Conservation (phyloP, 768 basidiomycete genomes). For the Lyophyllum shimeji region DNA sequence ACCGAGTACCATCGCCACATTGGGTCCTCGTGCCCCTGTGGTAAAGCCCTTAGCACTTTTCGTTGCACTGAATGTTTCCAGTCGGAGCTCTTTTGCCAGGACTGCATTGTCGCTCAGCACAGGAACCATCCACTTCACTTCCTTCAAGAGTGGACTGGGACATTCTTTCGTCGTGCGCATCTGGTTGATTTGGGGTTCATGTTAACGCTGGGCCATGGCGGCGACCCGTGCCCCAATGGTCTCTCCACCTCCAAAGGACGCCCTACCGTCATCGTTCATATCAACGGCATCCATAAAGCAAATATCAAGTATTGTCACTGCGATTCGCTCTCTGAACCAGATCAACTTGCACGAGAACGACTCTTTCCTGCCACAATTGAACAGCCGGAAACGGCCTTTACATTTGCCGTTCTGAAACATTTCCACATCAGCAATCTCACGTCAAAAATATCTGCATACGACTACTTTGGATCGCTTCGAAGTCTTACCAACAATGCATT, state of each 20-base stretch:
- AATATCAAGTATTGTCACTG: background rate
- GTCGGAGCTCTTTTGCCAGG: background rate
- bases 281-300: background rate
- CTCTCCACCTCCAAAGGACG: background rate
- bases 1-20: background rate
- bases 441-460: background rate
- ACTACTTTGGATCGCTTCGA: background rate
- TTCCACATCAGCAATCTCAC: background rate
- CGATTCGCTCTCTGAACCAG: background rate
- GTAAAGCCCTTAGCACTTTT: background rate
- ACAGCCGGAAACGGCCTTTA: background rate
- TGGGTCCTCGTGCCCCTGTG: background rate
- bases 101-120: background rate
- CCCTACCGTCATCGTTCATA: background rate
- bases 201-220: background rate
- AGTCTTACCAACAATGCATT: background rate
- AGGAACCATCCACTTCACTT: background rate
- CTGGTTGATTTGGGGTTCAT: background rate
- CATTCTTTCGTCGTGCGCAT: background rate
- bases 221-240: background rate
- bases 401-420: background rate
- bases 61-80: slow-evolving; percentile 1
- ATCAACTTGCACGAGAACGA: background rate
- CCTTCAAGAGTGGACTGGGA: background rate
- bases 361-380: background rate